These are phyloP conservation scores for Backusella liffmaniae DNA, from an alignment of 192 early-diverging fungal species.

Conservation along the genomic window DNA sequence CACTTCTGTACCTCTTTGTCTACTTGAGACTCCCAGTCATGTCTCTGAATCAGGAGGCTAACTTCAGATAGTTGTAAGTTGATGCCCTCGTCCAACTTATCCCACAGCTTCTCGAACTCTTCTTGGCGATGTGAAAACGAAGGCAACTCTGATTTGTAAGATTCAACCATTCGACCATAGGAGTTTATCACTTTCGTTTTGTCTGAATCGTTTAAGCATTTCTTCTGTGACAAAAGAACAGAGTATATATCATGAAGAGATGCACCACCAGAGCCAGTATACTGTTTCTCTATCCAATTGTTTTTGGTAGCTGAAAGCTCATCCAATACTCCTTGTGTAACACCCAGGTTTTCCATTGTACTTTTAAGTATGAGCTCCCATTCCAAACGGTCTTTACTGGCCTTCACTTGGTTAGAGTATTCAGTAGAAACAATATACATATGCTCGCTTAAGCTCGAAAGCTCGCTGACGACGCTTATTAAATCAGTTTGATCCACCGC, in stretches of 20 bases:
- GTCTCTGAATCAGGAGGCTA: not conserved
- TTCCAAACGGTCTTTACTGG: not conserved
- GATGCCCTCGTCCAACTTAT: not conserved
- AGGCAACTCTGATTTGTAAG: not conserved
- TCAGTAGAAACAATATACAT: not conserved
- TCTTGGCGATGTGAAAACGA: constrained; percentile 3
- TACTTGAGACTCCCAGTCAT: not conserved
- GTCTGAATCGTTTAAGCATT: not conserved
- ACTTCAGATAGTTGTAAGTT: not conserved
- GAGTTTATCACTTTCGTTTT: not conserved
- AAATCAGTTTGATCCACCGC: not conserved
- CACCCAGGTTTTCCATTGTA: not conserved
- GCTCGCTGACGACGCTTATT: not conserved
- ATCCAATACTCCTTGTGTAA: not conserved
- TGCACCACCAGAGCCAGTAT: not conserved
- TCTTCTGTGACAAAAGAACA: not conserved
- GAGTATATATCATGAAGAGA: not conserved
- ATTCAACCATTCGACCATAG: not conserved
- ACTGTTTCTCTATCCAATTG: not conserved
- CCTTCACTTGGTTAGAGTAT: not conserved
- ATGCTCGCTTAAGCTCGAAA: not conserved
- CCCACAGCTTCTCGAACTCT: not conserved
- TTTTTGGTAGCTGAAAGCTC: not conserved
- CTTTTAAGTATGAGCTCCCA: not conserved
- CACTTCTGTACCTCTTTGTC: not conserved